These are phyloP conservation scores for Myriosclerotinia scirpicola DNA, from an alignment of 2,329 filamentous ascomycete species.

Conservation along the genomic window DNA sequence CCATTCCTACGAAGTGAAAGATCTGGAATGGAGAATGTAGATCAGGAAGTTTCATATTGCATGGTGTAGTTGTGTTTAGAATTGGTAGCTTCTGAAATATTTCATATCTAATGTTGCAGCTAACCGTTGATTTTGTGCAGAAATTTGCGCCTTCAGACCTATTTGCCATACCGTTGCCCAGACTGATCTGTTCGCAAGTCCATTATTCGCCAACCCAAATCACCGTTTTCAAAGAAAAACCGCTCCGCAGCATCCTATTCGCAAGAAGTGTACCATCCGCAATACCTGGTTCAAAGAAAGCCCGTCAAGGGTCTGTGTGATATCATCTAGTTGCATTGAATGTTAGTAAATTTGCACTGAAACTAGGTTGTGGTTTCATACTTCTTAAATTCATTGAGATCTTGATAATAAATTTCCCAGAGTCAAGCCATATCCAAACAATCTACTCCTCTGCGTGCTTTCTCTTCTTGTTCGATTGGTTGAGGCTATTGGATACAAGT, in stretches of 20 bases:
- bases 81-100: no score
- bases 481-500: not conserved
- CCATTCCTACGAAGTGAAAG: no score
- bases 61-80: no score
- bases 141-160: not conserved
- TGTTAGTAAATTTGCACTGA: not conserved
- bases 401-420: not conserved
- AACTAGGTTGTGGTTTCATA: not conserved
- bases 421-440: not conserved
- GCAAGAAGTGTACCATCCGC: not conserved
- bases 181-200: not conserved
- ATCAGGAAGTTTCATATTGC: no score
- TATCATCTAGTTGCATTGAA: not conserved
- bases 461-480: not conserved
- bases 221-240: not conserved
- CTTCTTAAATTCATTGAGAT: not conserved
- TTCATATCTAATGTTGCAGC: not conserved
- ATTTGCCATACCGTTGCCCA: not conserved
- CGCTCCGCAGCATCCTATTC: not conserved
- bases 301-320: not conserved
- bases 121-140: not conserved
- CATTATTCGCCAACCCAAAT: not conserved
- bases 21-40: no score
- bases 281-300: not conserved
- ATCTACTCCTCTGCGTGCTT: not conserved